These are phyloP conservation scores for Jacaranda mimosifolia DNA, from an alignment of 257 asterid species.

Conservation along the genomic window DNA sequence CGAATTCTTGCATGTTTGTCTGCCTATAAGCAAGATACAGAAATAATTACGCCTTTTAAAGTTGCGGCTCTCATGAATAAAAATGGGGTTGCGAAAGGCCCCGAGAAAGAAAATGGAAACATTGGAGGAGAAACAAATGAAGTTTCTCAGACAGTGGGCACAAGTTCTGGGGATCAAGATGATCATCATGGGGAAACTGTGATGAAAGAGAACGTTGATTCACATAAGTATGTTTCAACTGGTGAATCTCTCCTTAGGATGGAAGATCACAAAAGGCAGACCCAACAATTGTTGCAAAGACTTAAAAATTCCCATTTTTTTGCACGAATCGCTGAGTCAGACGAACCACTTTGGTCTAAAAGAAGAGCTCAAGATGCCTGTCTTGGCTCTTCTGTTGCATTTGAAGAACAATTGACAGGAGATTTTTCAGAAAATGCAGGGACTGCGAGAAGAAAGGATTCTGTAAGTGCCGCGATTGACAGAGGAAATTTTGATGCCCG, in stretches of 20 bases:
- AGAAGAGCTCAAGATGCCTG: slow-evolving; percentile 56
- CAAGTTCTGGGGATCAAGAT: slow-evolving; percentile 49
- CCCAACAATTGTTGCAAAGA: slow-evolving; percentile 70
- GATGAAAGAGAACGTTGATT: slow-evolving; percentile 45
- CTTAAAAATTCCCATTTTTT: slow-evolving; percentile 87
- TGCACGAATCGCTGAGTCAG: slow-evolving; percentile 80
- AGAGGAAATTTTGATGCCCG: slow-evolving; percentile 81
- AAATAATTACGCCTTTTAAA: slow-evolving; percentile 95
- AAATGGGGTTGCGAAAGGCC: slow-evolving; percentile 65
- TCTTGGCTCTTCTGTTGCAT: slow-evolving; percentile 45
- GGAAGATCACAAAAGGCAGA: slow-evolving; percentile 87
- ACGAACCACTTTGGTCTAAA: slow-evolving; percentile 90
- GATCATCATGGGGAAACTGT: slow-evolving; percentile 47
- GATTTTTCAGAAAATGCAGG: slow-evolving; percentile 53
- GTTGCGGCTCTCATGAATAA: slow-evolving; percentile 93
- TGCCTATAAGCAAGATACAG: slow-evolving; percentile 86
- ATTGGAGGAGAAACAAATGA: slow-evolving; percentile 43
- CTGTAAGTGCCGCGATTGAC: slow-evolving; percentile 72
- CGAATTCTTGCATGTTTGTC: slow-evolving; percentile 86
- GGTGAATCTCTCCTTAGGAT: slow-evolving; percentile 91
- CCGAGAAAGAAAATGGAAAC: slow-evolving; percentile 64
- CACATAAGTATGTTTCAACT: slow-evolving; percentile 57
- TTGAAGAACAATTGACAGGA: slow-evolving; percentile 51
- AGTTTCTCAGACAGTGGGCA: slow-evolving; percentile 41
- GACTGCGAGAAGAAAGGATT: slow-evolving; percentile 45